Base-by-base conservation (phyloP, 2,329 filamentous ascomycete species). In the Juglanconis oblonga region DNA sequence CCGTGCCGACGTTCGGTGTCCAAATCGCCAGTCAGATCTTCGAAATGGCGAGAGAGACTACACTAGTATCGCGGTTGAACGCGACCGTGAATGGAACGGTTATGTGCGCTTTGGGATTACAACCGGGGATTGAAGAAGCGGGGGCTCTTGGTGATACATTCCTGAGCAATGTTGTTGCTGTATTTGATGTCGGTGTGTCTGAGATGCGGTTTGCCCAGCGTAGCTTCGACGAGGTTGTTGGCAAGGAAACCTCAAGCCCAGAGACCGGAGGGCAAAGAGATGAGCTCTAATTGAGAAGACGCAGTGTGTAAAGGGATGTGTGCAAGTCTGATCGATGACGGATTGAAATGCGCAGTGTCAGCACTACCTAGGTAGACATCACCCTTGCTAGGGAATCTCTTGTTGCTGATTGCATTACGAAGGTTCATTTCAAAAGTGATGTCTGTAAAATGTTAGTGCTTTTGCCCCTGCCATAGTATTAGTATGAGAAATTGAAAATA, bases 171-270 rank as follows among this genome's bases (percentile, higher is more conserved):
- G 64, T 73, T 0, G 66, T 72, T 8, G 68, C 70, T 5, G 71
- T 73, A 0, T 72, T 73, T 44, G 71, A 72, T 40, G 64, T 72
- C 0, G 69, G 67, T 1, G 62, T 65, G 3, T 62, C 58, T 0
- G 68, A 71, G 63, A 72, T 73, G 67, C 60, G 70, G 32, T 73
- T 73, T 56, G 70, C 70, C 5, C 47, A 55, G 48, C 48, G 61
- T 14, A n/a, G 2, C 38, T 10, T 24, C 1, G 55, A 31, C 6
- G 32, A 4, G 13, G 11, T 31, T 4, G 48, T 14, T 17, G 10
- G 6, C 24, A 9, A 31, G 38, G 38, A 42, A 14, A 10, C n/a
- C 6, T 42, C 38, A 14, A 7, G 6, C 38, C 5, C 38, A 3
- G 45, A 5, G 8, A 6, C 13, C 9, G 17, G 24, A 17, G 5